These are phyloP conservation scores for Leccinellum rugosiceps DNA, from an alignment of 768 basidiomycete genomes.

Conservation along the genomic window DNA sequence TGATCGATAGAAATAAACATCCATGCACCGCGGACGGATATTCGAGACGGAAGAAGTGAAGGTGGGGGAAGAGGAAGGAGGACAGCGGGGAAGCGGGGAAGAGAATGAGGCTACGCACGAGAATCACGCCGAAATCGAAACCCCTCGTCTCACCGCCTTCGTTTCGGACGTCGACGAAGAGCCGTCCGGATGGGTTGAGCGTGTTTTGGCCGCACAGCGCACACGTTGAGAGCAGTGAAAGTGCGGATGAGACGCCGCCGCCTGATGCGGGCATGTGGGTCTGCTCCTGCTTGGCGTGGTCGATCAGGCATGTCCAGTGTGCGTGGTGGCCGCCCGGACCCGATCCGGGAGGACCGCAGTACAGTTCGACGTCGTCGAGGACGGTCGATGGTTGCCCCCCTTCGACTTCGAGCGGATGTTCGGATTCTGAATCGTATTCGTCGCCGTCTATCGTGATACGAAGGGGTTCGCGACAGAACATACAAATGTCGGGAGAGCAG, in stretches of 20 bases:
- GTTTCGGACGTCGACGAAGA: conserved; percentile 26
- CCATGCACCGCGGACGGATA: background rate
- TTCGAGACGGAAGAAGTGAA: background rate
- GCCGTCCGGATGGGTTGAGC: conserved; percentile 11
- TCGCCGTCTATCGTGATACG: conserved; percentile 3
- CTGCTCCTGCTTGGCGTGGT: conserved; percentile 12
- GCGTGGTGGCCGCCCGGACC: conserved; percentile 23
- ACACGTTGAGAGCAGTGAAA: no score
- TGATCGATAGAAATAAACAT: background rate
- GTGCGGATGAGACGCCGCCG: background rate
- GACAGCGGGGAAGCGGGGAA: background rate
- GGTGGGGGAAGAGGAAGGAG: no score
- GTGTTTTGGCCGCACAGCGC: conserved; percentile 7
- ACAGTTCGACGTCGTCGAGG: conserved; percentile 24
- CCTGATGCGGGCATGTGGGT: background rate
- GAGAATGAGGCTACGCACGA: conserved; percentile 16
- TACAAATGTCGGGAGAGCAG: conserved; percentile 26
- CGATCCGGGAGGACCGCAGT: conserved; percentile 20
- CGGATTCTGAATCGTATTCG: conserved; percentile 5
- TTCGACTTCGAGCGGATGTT: background rate
- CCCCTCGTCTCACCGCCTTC: conserved; percentile 24
- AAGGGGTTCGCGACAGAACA: conserved; percentile 20
- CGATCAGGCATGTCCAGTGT: conserved; percentile 28
- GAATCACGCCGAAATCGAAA: conserved; percentile 27
- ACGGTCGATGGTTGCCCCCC: conserved; percentile 6